These are phyloP conservation scores for Kluyveromyces nonfermentans DNA, from an alignment of 805 yeast species.

Conservation along the genomic window DNA sequence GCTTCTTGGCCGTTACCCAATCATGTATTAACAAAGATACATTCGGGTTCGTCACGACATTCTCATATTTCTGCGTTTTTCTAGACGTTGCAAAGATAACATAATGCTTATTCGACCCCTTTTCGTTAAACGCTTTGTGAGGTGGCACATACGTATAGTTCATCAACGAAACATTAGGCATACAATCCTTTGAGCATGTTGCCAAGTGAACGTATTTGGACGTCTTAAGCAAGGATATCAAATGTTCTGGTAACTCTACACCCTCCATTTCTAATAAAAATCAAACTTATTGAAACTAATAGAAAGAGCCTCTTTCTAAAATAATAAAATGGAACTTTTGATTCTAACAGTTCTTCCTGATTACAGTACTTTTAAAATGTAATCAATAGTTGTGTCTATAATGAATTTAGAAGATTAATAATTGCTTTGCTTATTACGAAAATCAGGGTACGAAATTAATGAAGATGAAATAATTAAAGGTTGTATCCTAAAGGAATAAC, in stretches of 20 bases:
- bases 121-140: conserved; percentile 29
- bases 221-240: conserved; percentile 40
- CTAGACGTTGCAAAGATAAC: conserved; percentile 67
- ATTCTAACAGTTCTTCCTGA: not conserved
- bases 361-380: too few species aligned
- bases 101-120: conserved; percentile 34
- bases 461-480: not conserved
- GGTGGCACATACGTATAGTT: conserved; percentile 64
- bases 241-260: conserved; percentile 27
- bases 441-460: not conserved
- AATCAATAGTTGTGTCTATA: too few species aligned
- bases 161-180: conserved; percentile 88
- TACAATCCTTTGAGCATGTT: conserved; percentile 53
- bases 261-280: not conserved
- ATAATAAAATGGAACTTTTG: too few species aligned
- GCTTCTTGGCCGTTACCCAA: conserved; percentile 61
- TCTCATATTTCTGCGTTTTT: conserved; percentile 63
- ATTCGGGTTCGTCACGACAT: conserved; percentile 59
- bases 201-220: conserved; percentile 77
- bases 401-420: too few species aligned
- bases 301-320: too few species aligned
- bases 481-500: not conserved
- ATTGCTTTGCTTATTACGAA: too few species aligned
- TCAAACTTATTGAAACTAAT: not conserved
- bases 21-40: conserved; percentile 85